Evolutionary conservation across 768 basidiomycete genomes (phyloP).

Genomic region (Kondoa subrosea): DNA sequence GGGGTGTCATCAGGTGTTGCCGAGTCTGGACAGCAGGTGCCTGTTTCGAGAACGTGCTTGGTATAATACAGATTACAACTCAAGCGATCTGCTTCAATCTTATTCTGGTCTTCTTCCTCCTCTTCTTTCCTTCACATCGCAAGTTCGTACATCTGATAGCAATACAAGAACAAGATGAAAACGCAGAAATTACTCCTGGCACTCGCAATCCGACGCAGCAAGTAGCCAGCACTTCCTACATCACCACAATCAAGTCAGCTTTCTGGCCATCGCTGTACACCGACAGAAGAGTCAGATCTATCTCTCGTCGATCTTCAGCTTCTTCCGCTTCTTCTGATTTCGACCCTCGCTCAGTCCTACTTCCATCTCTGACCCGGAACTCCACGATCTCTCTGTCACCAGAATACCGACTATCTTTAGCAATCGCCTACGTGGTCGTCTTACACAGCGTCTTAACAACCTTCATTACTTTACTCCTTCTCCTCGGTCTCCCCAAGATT

Average conservation of each 20-base stretch:
- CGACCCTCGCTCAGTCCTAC: slow-evolving; percentile 17
- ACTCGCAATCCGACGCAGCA: background rate
- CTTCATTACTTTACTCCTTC: slow-evolving; percentile 48
- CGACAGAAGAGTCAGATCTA: background rate
- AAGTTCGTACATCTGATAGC: slow-evolving; percentile 60
- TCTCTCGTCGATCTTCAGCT: slow-evolving; percentile 3
- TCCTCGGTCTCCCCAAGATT: slow-evolving; percentile 22
- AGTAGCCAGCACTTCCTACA: slow-evolving; percentile 52
- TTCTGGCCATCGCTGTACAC: slow-evolving; percentile 21
- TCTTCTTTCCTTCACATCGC: slow-evolving; percentile 72
- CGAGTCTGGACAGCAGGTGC: slow-evolving; percentile 39
- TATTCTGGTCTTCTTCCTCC: slow-evolving; percentile 72
- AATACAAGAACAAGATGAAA: slow-evolving; percentile 33
- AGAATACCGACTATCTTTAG: slow-evolving; percentile 63
- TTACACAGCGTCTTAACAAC: slow-evolving; percentile 49
- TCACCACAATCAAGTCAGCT: slow-evolving; percentile 32
- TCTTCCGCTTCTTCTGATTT: slow-evolving; percentile 6
- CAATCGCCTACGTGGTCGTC: slow-evolving; percentile 52
- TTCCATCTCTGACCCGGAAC: slow-evolving; percentile 19
- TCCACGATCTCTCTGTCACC: slow-evolving; percentile 26
- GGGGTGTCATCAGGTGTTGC: slow-evolving; percentile 67
- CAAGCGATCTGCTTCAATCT: slow-evolving; percentile 73
- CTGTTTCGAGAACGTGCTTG: slow-evolving; percentile 65
- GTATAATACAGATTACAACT: slow-evolving; percentile 59
- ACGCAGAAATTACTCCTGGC: background rate